Percentiles rank a stretch among this genome's conserved stretches.
Conservation (phyloP, 768 basidiomycete species). For the Suillus subaureus region DNA sequence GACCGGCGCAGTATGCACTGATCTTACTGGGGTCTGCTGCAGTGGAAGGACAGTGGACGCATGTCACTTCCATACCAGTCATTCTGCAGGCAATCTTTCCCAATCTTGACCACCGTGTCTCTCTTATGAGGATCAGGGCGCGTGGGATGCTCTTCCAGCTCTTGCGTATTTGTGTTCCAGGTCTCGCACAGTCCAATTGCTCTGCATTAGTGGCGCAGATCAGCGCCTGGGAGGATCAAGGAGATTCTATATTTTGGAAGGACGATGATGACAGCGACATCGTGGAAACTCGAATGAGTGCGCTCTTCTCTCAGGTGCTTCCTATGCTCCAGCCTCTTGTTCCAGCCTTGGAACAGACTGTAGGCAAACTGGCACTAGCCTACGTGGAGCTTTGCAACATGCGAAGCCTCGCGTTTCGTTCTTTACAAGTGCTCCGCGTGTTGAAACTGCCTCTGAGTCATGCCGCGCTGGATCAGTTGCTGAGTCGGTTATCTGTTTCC, state of each 20-base stretch:
- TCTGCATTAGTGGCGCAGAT: conserved; percentile 58
- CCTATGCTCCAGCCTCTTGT: conserved; percentile 68
- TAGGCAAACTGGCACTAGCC: conserved; percentile 77
- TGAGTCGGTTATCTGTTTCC: conserved; percentile 83
- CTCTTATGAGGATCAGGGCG: conserved; percentile 69
- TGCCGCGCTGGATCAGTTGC: conserved; percentile 71
- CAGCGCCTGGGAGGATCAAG: conserved; percentile 57
- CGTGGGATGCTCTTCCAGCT: conserved; percentile 84
- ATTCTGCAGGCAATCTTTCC: conserved; percentile 81
- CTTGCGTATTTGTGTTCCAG: conserved; percentile 78
- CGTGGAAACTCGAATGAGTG: conserved; percentile 66
- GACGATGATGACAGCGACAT: conserved; percentile 63
- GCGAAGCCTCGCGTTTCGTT: conserved; percentile 82
- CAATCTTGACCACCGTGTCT: conserved; percentile 77
- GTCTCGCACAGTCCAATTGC: conserved; percentile 73
- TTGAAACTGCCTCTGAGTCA: conserved; percentile 73
- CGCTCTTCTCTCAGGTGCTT: conserved; percentile 67
- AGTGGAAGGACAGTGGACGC: conserved; percentile 75
- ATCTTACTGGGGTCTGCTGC: conserved; percentile 81
- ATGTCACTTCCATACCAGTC: conserved; percentile 65
- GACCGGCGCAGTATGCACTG: conserved; percentile 87
- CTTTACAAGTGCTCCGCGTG: conserved; percentile 87
- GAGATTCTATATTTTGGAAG: conserved; percentile 64
- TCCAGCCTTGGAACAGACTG: conserved; percentile 67
- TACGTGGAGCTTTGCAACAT: conserved; percentile 92